Evolutionary conservation across 805 yeast species (phyloP).

Genomic region (Deakozyma indianensis): DNA sequence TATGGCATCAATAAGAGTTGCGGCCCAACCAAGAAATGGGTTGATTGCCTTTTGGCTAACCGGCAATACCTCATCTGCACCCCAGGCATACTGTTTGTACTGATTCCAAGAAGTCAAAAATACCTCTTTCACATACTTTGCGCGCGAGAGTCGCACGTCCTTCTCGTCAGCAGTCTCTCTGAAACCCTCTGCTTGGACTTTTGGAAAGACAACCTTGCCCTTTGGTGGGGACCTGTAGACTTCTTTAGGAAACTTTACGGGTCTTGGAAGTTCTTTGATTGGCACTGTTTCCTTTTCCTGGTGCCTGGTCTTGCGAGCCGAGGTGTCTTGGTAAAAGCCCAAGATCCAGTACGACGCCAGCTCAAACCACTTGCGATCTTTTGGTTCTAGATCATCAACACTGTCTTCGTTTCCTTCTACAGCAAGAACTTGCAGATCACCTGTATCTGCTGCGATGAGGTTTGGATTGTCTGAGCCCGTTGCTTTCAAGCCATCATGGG

Average conservation of each 20-base stretch:
- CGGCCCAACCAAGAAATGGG: slow-evolving; percentile 38
- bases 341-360: background rate
- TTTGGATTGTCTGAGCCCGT: too few species aligned
- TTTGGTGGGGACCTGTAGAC: background rate
- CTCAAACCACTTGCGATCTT: slow-evolving; percentile 1
- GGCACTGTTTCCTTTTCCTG: background rate
- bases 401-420: background rate
- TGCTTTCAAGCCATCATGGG: too few species aligned
- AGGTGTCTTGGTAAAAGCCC: background rate
- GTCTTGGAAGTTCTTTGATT: background rate
- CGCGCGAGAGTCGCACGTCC: slow-evolving; percentile 13
- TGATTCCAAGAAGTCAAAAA: slow-evolving; percentile 30
- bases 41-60: slow-evolving; percentile 19
- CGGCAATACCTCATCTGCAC: slow-evolving; percentile 33
- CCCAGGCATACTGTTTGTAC: slow-evolving; percentile 30
- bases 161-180: slow-evolving; percentile 12
- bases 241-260: background rate
- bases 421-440: too few species aligned
- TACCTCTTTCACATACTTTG: slow-evolving; percentile 22
- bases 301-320: background rate
- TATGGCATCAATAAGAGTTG: slow-evolving; percentile 36
- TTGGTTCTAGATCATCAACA: background rate
- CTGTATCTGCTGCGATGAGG: too few species aligned
- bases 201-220: slow-evolving; percentile 2
- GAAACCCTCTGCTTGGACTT: slow-evolving; percentile 11